phyloP scores from a whole-genome alignment of 345 rosid genomes.

The Brassica nigra region DNA sequence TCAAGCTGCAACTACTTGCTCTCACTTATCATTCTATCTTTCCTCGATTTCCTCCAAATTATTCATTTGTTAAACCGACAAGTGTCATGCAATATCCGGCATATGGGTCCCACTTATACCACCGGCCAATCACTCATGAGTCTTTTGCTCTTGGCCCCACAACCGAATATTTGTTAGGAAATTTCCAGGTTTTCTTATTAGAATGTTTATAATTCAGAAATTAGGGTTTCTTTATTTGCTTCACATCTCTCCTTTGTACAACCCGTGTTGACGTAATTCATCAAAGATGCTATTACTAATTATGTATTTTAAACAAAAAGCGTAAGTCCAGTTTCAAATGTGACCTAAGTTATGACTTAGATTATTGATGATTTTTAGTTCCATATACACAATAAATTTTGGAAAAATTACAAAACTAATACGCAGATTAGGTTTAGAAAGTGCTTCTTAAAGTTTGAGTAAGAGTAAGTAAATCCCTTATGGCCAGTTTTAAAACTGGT shows the following conservation, averaged over 20 bases:
- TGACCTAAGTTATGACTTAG: not conserved
- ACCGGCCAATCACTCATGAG: slow-evolving; percentile 34
- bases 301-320: not conserved
- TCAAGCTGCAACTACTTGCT: slow-evolving; percentile 32
- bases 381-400: not conserved
- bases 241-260: not conserved
- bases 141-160: slow-evolving; percentile 6
- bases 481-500: not conserved
- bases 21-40: slow-evolving; percentile 19
- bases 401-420: not conserved
- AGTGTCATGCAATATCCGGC: slow-evolving; percentile 23
- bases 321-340: not conserved
- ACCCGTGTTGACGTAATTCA: not conserved
- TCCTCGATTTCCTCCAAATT: slow-evolving; percentile 34
- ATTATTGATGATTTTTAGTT: not conserved
- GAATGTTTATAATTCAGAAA: not conserved
- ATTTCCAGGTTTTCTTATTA: not conserved
- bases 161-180: slow-evolving; percentile 13
- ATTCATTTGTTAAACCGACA: slow-evolving; percentile 29
- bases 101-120: slow-evolving; percentile 16
- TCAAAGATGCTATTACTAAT: not conserved
- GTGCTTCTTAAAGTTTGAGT: not conserved
- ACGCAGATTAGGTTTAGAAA: not conserved
- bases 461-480: not conserved
- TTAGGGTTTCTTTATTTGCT: slow-evolving; percentile 20